phyloP scores from a whole-genome alignment of 108 stramenopile genomes.

The Epipyxis sp. region DNA sequence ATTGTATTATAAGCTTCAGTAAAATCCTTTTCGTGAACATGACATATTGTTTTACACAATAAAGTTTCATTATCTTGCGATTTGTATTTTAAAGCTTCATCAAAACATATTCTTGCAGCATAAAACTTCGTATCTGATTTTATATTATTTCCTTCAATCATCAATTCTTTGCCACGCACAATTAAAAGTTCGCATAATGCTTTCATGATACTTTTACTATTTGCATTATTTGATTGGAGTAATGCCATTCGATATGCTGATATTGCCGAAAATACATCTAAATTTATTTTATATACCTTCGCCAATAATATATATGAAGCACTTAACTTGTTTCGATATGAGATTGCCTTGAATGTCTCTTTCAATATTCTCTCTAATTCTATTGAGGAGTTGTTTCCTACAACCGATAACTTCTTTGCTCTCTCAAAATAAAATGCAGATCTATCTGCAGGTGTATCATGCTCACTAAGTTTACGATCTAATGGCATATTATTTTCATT shows the following conservation, averaged over 20 bases:
- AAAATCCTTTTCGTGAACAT: constrained; percentile 13
- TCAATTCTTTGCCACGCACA: constrained; percentile 1
- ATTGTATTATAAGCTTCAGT: background rate
- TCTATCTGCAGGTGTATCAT: background rate
- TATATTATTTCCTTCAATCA: background rate
- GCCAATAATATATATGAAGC: background rate
- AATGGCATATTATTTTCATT: too few species aligned
- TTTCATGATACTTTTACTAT: background rate
- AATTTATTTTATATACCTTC: background rate
- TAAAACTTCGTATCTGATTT: background rate
- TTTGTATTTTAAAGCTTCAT: constrained; percentile 11
- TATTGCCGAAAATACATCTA: background rate
- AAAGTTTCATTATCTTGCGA: background rate
- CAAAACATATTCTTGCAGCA: background rate
- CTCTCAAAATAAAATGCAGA: background rate
- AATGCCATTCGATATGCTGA: background rate
- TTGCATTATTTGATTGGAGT: background rate
- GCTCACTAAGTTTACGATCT: too few species aligned
- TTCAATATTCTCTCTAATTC: background rate
- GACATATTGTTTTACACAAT: constrained; percentile 9
- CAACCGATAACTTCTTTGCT: background rate
- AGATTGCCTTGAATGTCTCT: background rate
- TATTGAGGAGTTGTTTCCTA: background rate
- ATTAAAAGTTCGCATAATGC: background rate
- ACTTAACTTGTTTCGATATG: background rate